These are phyloP conservation scores for Gymnopilus dilepis DNA, from an alignment of 768 basidiomycete species.

Conservation along the genomic window DNA sequence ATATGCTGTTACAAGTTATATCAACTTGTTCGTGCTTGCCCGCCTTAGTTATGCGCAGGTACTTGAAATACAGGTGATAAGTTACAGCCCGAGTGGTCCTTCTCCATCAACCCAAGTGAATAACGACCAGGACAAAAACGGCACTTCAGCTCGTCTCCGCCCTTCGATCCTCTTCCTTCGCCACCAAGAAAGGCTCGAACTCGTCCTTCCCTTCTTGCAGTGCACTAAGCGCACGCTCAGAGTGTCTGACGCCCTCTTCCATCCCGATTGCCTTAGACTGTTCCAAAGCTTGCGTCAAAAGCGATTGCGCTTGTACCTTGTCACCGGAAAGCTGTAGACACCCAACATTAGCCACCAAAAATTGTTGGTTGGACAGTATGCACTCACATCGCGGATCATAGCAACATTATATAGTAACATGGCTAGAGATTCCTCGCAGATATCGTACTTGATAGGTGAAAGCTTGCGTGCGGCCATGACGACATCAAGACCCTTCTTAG, in stretches of 20 bases:
- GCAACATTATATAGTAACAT: constrained; percentile 68
- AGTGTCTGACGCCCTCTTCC: constrained; percentile 36
- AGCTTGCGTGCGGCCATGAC: constrained; percentile 34
- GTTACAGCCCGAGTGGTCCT: too few species aligned
- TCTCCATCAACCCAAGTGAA: too few species aligned
- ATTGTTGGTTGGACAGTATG: background rate
- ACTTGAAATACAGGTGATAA: too few species aligned
- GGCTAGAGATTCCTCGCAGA: constrained; percentile 61
- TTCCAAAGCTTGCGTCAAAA: constrained; percentile 38
- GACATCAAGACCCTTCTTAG: constrained; percentile 47
- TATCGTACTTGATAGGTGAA: constrained; percentile 29
- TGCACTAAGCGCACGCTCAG: constrained; percentile 33
- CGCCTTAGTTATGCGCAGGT: too few species aligned
- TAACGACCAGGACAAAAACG: too few species aligned
- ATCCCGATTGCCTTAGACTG: constrained; percentile 44
- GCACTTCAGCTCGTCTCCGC: background rate
- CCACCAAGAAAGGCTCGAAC: background rate
- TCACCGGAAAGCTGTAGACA: constrained; percentile 47
- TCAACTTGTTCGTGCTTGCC: too few species aligned
- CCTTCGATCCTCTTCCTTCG: background rate
- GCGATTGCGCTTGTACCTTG: constrained; percentile 35
- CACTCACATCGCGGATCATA: constrained; percentile 51
- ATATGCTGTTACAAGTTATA: too few species aligned
- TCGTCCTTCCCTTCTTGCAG: constrained; percentile 15
- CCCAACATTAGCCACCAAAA: background rate